Percentiles rank a stretch among this genome's conserved stretches.
These are phyloP conservation scores for Gracilaria domingensis DNA, from an alignment of 23 red algal genomes.

Conservation along the genomic window DNA sequence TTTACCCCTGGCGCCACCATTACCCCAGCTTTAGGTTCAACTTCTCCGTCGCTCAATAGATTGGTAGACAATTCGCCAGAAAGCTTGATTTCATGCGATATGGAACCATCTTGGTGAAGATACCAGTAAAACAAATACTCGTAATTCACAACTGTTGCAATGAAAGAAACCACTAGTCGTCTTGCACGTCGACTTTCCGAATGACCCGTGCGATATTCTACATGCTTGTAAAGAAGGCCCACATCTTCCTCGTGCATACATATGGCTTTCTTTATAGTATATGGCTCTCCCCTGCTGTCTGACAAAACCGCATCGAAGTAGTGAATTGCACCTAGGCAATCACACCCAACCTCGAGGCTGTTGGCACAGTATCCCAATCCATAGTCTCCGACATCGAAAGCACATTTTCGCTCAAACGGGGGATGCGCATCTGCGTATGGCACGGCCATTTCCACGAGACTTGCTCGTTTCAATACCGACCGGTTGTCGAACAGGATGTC, in stretches of 20 bases:
- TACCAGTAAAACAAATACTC: constrained; percentile 92
- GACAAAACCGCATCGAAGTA: constrained; percentile 80
- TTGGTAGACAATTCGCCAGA: constrained; percentile 82
- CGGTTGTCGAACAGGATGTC: constrained; percentile 67
- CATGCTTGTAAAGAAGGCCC: constrained; percentile 87
- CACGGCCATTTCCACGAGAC: constrained; percentile 89
- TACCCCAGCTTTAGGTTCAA: constrained; percentile 59
- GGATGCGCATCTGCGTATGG: constrained; percentile 77
- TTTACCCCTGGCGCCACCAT: constrained; percentile 77
- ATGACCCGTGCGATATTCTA: constrained; percentile 79
- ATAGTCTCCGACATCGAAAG: constrained; percentile 92
- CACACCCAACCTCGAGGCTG: constrained; percentile 80
- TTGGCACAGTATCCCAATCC: constrained; percentile 82
- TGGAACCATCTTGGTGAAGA: constrained; percentile 82
- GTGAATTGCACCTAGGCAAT: constrained; percentile 79
- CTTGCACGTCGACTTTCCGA: constrained; percentile 73
- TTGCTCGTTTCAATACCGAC: constrained; percentile 60
- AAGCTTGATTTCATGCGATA: constrained; percentile 73
- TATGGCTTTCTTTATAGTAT: constrained; percentile 68
- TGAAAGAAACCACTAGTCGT: constrained; percentile 72
- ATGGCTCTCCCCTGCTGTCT: constrained; percentile 63
- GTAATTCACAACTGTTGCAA: constrained; percentile 90
- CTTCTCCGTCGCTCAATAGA: constrained; percentile 57
- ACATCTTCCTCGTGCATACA: constrained; percentile 80
- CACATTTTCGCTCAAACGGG: constrained; percentile 84